Conservation (phyloP, 108 stramenopile species). For the Fragilariopsis cylindrus region DNA sequence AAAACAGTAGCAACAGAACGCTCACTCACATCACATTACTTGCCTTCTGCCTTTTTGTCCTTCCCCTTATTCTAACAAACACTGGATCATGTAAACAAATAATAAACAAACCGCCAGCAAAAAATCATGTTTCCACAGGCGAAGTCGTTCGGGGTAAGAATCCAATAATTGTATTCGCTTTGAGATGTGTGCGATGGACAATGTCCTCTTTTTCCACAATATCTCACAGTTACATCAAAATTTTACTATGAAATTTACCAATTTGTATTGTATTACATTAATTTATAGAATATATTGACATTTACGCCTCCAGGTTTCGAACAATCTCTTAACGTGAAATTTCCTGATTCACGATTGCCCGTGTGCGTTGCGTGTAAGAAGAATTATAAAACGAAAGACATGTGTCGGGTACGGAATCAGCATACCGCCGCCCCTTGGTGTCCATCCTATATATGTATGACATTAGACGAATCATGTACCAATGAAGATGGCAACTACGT, state of each 20-base stretch:
- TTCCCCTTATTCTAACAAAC: neutral
- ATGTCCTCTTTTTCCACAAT: neutral
- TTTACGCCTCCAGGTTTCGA: slow-evolving; percentile 78
- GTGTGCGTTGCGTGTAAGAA: slow-evolving; percentile 87
- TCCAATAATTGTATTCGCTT: neutral
- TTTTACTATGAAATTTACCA: neutral
- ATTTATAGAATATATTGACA: slow-evolving; percentile 45
- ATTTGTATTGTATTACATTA: neutral
- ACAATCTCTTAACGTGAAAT: slow-evolving; percentile 75
- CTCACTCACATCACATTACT: neutral
- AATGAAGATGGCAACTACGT: slow-evolving; percentile 62
- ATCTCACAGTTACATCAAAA: neutral
- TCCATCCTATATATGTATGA: slow-evolving; percentile 77
- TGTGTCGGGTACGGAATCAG: slow-evolving; percentile 76
- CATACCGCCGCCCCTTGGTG: slow-evolving; percentile 81
- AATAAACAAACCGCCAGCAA: slow-evolving; percentile 18
- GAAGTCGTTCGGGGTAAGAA: slow-evolving; percentile 57
- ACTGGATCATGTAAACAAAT: neutral
- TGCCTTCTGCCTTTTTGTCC: neutral
- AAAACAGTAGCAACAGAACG: neutral
- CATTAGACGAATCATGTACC: slow-evolving; percentile 66
- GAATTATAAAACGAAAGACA: slow-evolving; percentile 83
- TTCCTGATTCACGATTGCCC: slow-evolving; percentile 74
- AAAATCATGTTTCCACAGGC: slow-evolving; percentile 66
- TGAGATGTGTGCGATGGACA: neutral